phyloP scores from a whole-genome alignment of 1,284 basidiomycete species.

The Ustilago tritici region DNA sequence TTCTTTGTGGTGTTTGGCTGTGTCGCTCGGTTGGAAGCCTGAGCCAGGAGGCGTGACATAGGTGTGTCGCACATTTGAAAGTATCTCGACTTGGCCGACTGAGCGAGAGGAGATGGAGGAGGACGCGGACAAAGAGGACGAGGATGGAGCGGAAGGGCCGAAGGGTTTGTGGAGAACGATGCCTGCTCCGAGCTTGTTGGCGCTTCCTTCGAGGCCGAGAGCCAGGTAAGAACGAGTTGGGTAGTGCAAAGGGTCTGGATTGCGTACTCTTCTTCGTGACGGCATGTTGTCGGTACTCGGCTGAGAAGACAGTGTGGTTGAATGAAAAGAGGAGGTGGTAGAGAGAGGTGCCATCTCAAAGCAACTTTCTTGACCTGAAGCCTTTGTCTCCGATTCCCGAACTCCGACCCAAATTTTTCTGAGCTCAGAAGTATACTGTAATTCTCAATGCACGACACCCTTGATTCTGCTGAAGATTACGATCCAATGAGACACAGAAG shows the following conservation, averaged over 20 bases:
- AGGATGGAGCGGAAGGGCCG: slow-evolving; percentile 70
- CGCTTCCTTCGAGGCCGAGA: slow-evolving; percentile 71
- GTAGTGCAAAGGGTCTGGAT: slow-evolving; percentile 54
- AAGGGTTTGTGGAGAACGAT: slow-evolving; percentile 85
- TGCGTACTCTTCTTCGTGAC: slow-evolving; percentile 27
- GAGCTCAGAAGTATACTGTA: slow-evolving; percentile 7
- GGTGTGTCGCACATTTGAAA: slow-evolving; percentile 84
- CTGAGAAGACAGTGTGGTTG: background rate
- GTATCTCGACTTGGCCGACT: slow-evolving; percentile 73
- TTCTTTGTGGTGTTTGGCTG: slow-evolving; percentile 92
- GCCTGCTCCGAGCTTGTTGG: slow-evolving; percentile 98
- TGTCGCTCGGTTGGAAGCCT: slow-evolving; percentile 95
- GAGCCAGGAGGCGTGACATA: slow-evolving; percentile 98
- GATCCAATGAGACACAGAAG: too few species aligned
- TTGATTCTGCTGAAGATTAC: too few species aligned
- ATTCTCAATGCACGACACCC: too few species aligned
- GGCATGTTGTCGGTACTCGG: slow-evolving; percentile 25
- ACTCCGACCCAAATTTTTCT: slow-evolving; percentile 26
- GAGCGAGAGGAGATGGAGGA: slow-evolving; percentile 77
- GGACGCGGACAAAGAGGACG: slow-evolving; percentile 33
- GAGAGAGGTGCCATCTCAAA: background rate
- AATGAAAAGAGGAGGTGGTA: background rate
- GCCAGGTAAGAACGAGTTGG: slow-evolving; percentile 59
- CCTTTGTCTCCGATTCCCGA: slow-evolving; percentile 33
- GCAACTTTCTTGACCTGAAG: background rate